Evolutionary conservation across 768 basidiomycete species (phyloP).

Genomic region (Neoboletus brunneissimus): DNA sequence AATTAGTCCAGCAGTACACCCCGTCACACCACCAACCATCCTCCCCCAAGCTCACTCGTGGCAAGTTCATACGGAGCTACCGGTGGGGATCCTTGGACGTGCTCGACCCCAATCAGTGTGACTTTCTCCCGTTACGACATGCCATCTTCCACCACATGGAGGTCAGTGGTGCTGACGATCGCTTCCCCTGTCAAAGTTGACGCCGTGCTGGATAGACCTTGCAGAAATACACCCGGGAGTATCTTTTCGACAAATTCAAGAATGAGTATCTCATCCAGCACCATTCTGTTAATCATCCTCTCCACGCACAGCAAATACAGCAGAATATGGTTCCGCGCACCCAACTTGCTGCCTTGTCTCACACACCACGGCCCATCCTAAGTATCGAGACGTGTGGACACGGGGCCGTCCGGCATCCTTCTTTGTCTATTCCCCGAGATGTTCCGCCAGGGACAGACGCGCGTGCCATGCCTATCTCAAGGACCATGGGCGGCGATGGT

Average conservation of each 20-base stretch:
- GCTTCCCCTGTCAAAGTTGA: conserved; percentile 16
- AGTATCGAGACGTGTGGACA: conserved; percentile 59
- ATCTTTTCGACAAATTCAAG: conserved; percentile 77
- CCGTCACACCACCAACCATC: conserved; percentile 48
- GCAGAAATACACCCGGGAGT: conserved; percentile 81
- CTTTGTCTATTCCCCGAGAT: conserved; percentile 47
- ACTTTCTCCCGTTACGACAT: conserved; percentile 72
- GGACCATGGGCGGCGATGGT: conserved; percentile 38
- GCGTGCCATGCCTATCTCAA: conserved; percentile 42
- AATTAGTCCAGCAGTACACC: conserved; percentile 71
- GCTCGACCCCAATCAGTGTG: conserved; percentile 73
- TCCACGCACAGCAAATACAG: conserved; percentile 44
- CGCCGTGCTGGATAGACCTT: conserved; percentile 54
- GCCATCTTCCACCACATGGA: conserved; percentile 89
- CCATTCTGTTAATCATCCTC: conserved; percentile 44
- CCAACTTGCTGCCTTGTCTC: conserved; percentile 27
- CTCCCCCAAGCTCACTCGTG: conserved; percentile 47
- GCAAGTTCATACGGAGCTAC: conserved; percentile 69
- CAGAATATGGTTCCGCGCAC: conserved; percentile 35
- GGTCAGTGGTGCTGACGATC: conserved; percentile 45
- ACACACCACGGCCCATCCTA: conserved; percentile 53
- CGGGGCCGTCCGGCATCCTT: conserved; percentile 42
- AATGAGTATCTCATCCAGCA: conserved; percentile 55
- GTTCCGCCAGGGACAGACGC: conserved; percentile 43
- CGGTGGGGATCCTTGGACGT: conserved; percentile 86